Base-by-base conservation (phyloP, 768 basidiomycete species). In the Auricularia sp. region DNA sequence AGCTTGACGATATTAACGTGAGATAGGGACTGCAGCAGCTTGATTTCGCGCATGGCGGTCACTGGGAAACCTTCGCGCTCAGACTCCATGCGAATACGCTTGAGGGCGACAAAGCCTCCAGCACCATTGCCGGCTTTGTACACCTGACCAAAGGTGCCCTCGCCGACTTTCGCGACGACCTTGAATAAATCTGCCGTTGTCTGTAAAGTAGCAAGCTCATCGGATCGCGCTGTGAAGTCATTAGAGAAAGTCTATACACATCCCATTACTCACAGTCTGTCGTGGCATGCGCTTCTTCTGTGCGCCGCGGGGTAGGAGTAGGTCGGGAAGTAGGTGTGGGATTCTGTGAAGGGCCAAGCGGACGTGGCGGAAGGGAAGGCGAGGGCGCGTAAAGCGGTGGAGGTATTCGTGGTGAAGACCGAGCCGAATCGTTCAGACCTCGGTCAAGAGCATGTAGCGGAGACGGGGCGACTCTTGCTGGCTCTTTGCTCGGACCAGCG, bases 1-100 rank as follows among this genome's bases (percentile, higher is more conserved):
- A 99, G 77, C 61, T 82, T 82, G 53, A 99, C 86, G 53, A 99
- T 84, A 71, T 99, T 99, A 44, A 82, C 81, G 74, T 99, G 96
- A 65, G 86, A 81, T 61, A 99, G 75, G 5, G 88, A 91, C 72
- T 99, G 97, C 36, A 99, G 77, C 47, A 99, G 84, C 72, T 98
- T 99, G 76, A 99, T 98, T 77, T 99, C 97, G 61, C 97, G 84
- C 89, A 98, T 96, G 0, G 97, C 94, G 35, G 97, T 99, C 6
- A 99, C 93, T 14, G 97, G 97, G 74, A 99, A 99, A 0, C 97
- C 97, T 72, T 99, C 97, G 70, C 84, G 86, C 76, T 99, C 97
- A 4, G 90, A 83, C 74, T 99, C 97, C 95, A 99, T 97, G 53
- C 95, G 84, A 71, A 99, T 98, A 62, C 94, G 84, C 79, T 99